These are phyloP conservation scores for Penicillium mononematosum DNA, from an alignment of 495 filamentous ascomycete species.

Conservation along the genomic window DNA sequence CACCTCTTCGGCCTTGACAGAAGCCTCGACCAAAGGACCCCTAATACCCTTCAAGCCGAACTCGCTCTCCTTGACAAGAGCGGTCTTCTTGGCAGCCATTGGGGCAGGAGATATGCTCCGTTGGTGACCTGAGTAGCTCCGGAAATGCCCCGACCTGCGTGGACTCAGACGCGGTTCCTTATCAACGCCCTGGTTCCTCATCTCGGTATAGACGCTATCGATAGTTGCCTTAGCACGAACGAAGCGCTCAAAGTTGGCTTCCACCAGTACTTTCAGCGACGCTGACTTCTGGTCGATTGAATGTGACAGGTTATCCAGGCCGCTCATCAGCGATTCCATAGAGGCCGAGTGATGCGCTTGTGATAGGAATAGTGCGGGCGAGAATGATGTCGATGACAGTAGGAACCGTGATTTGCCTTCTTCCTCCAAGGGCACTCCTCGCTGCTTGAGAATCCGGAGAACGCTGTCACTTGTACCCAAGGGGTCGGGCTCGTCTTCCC, in stretches of 20 bases:
- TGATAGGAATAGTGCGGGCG: constrained; percentile 83
- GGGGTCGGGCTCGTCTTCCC: constrained; percentile 88
- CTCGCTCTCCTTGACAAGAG: constrained; percentile 87
- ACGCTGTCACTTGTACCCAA: constrained; percentile 80
- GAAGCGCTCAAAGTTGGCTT: constrained; percentile 97
- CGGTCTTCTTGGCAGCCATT: constrained; percentile 68
- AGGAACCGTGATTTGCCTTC: constrained; percentile 90
- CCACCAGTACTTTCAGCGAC: constrained; percentile 89
- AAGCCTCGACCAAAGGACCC: constrained; percentile 78
- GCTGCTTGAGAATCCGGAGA: constrained; percentile 70
- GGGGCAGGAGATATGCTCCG: constrained; percentile 40
- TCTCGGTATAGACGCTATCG: constrained; percentile 96
- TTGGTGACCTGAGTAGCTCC: constrained; percentile 50
- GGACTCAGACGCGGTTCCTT: constrained; percentile 55
- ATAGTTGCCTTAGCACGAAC: constrained; percentile 95
- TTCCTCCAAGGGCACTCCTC: constrained; percentile 81
- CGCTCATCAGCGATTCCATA: constrained; percentile 72
- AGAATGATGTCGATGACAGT: constrained; percentile 92
- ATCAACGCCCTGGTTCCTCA: constrained; percentile 81
- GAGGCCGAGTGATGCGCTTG: constrained; percentile 84
- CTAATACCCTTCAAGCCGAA: constrained; percentile 92
- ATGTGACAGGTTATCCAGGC: constrained; percentile 75
- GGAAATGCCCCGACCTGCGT: constrained; percentile 63
- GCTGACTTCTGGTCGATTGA: constrained; percentile 98
- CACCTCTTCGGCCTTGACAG: constrained; percentile 90